These are phyloP conservation scores for Trifolium fragiferum DNA, from an alignment of 306 rosid genomes.

Conservation along the genomic window DNA sequence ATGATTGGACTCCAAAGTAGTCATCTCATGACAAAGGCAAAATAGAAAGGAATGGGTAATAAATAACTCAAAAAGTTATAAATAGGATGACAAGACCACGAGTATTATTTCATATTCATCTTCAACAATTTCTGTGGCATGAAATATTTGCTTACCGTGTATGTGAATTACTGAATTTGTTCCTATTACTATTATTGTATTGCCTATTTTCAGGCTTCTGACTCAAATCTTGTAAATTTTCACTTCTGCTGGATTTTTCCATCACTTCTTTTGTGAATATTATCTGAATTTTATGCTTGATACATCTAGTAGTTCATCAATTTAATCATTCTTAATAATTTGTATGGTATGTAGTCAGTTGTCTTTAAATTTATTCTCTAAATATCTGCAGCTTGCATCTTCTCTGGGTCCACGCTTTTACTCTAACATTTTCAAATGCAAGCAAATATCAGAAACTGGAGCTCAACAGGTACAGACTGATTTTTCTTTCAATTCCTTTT, in stretches of 20 bases:
- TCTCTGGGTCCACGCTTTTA: conserved; percentile 97
- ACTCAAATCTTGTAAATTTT: conserved; percentile 9
- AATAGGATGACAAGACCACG: not conserved
- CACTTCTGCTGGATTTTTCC: conserved; percentile 10
- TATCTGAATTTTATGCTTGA: conserved; percentile 28
- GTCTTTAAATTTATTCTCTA: conserved; percentile 35
- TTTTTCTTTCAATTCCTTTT: conserved; percentile 31
- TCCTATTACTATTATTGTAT: not conserved
- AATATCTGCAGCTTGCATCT: conserved; percentile 83
- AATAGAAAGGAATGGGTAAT: not conserved
- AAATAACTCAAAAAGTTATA: no score
- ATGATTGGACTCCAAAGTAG: conserved; percentile 5
- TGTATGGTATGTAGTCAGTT: conserved; percentile 32
- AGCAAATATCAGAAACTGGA: conserved; percentile 99
- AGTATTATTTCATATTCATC: conserved; percentile 28
- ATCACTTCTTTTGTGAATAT: conserved; percentile 1
- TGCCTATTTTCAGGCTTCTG: conserved; percentile 12
- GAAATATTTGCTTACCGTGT: not conserved
- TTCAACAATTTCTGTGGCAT: conserved; percentile 9
- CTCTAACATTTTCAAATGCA: conserved; percentile 95
- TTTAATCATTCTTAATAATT: conserved; percentile 27
- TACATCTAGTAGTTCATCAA: conserved; percentile 22
- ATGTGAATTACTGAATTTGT: not conserved
- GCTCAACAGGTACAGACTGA: conserved; percentile 80
- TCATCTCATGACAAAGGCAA: not conserved